A percentile compares a stretch with the other conserved stretches of the same genome.
phyloP scores from a whole-genome alignment of 768 basidiomycete genomes.

The Leccinum broughii region DNA sequence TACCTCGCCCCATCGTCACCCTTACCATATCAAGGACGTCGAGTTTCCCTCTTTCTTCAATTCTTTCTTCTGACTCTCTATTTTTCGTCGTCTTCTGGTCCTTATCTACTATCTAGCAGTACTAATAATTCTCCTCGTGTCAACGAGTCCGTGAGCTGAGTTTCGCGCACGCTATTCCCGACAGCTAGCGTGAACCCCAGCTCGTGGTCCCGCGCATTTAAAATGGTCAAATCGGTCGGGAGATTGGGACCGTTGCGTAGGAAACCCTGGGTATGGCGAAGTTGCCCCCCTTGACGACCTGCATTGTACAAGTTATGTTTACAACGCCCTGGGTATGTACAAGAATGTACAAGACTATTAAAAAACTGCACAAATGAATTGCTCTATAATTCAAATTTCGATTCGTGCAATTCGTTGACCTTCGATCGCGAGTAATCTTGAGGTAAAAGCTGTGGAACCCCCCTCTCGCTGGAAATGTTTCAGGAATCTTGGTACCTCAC shows the following conservation, averaged over 20 bases:
- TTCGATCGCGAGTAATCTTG: constrained; percentile 46
- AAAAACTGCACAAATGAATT: background rate
- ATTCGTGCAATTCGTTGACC: constrained; percentile 29
- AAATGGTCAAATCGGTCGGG: background rate
- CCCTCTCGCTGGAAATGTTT: constrained; percentile 56
- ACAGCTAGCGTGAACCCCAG: background rate
- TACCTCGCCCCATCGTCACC: no score
- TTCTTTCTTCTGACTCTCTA: background rate
- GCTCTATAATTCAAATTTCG: constrained; percentile 26
- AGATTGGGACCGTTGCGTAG: background rate
- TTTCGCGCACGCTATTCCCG: background rate
- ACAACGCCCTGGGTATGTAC: constrained; percentile 1
- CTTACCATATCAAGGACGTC: background rate
- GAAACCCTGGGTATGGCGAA: background rate
- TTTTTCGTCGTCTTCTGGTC: no score
- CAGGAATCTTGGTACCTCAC: background rate
- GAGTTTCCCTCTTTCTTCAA: background rate
- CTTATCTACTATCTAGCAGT: no score
- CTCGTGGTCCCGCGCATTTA: background rate
- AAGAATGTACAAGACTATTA: background rate
- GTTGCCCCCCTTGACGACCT: background rate
- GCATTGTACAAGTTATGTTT: background rate
- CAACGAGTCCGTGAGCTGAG: background rate
- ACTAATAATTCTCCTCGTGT: background rate
- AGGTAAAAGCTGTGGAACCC: constrained; percentile 70